These are phyloP conservation scores for Phylloporus rhodoxanthus DNA, from an alignment of 768 basidiomycete genomes.

Conservation along the genomic window DNA sequence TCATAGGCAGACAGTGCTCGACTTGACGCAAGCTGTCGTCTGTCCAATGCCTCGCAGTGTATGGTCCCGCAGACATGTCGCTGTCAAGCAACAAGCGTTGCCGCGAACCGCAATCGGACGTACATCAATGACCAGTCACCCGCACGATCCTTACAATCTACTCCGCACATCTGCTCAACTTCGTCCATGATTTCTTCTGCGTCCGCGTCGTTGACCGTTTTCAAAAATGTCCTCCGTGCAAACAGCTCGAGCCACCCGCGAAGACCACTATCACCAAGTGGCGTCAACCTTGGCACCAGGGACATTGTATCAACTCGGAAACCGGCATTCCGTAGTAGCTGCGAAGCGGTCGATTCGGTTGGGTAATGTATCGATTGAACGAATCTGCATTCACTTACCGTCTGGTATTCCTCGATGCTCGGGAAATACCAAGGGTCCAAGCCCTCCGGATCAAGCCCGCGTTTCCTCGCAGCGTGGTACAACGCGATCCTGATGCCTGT, in stretches of 20 bases:
- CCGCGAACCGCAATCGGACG: slow-evolving; percentile 59
- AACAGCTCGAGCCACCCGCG: slow-evolving; percentile 68
- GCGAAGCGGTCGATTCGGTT: not conserved
- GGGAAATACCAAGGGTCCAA: slow-evolving; percentile 88
- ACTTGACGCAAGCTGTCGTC: slow-evolving; percentile 7
- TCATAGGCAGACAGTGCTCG: not conserved
- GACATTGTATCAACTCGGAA: slow-evolving; percentile 52
- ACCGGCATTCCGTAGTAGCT: slow-evolving; percentile 54
- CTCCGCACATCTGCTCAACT: slow-evolving; percentile 48
- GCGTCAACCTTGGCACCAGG: slow-evolving; percentile 51
- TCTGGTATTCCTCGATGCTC: slow-evolving; percentile 57
- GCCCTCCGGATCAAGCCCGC: slow-evolving; percentile 51
- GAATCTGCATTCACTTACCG: slow-evolving; percentile 33
- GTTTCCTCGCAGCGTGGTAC: slow-evolving; percentile 43
- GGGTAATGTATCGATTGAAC: slow-evolving; percentile 1
- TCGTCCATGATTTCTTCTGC: slow-evolving; percentile 57
- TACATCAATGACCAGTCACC: slow-evolving; percentile 73
- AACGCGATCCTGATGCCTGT: slow-evolving; percentile 58
- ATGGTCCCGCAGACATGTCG: slow-evolving; percentile 2
- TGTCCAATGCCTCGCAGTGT: slow-evolving; percentile 2
- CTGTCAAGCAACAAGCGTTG: slow-evolving; percentile 34
- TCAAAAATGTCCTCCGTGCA: slow-evolving; percentile 54
- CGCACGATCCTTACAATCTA: slow-evolving; percentile 52
- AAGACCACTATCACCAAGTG: slow-evolving; percentile 43
- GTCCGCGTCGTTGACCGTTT: slow-evolving; percentile 44